phyloP scores from a whole-genome alignment of 306 rosid species.

The Dicorynia guianensis region DNA sequence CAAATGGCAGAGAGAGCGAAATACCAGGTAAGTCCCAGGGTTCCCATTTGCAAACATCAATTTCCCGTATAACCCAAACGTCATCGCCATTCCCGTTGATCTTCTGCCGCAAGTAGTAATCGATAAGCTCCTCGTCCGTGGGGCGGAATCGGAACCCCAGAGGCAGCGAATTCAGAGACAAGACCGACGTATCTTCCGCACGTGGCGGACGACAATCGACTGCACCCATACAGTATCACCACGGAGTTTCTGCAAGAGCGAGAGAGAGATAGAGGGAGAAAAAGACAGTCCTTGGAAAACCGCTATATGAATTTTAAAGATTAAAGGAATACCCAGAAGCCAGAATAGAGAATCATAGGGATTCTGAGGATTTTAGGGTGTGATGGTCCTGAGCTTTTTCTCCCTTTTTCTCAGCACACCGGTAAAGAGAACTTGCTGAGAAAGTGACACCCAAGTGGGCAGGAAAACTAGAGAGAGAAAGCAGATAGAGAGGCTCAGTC shows the following conservation, averaged over 20 bases:
- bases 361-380: constrained; percentile 27
- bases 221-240: constrained; percentile 7
- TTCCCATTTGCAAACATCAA: constrained; percentile 95
- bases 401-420: background rate
- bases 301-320: background rate
- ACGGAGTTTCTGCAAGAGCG: background rate
- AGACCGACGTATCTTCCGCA: constrained; percentile 46
- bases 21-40: constrained; percentile 99
- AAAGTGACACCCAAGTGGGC: background rate
- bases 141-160: constrained; percentile 92
- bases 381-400: constrained; percentile 10
- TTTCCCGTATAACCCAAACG: constrained; percentile 81
- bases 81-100: constrained; percentile 74
- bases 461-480: background rate
- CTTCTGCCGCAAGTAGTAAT: constrained; percentile 76
- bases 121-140: constrained; percentile 82
- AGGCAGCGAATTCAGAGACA: constrained; percentile 66
- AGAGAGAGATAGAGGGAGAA: background rate
- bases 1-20: background rate
- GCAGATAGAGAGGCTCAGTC: background rate
- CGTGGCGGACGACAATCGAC: constrained; percentile 20
- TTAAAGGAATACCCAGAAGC: background rate
- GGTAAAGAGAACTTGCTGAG: background rate
- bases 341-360: constrained; percentile 30
- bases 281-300: constrained; percentile 3